A percentile compares a stretch with the other conserved stretches of the same genome.
Conservation (phyloP, 1,139 yeast genomes). For the Saccharomyces hybrid region DNA sequence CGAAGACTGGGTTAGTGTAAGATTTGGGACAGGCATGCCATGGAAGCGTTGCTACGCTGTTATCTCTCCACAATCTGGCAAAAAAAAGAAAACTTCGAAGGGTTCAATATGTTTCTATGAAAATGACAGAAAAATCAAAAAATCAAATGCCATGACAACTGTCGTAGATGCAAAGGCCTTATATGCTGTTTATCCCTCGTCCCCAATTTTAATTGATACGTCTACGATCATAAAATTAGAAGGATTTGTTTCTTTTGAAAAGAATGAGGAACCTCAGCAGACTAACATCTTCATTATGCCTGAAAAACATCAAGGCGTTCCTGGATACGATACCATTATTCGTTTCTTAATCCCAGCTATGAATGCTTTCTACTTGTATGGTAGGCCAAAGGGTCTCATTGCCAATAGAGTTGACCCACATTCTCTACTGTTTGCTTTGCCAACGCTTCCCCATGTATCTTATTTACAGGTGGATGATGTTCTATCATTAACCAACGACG, state of each 20-base stretch:
- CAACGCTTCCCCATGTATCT: constrained; percentile 80
- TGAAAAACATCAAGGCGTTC: constrained; percentile 83
- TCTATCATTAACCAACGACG: too few relatives aligned
- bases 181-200: constrained; percentile 88
- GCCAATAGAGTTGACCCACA: constrained; percentile 81
- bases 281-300: constrained; percentile 88
- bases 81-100: constrained; percentile 40
- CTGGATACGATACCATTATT: constrained; percentile 87
- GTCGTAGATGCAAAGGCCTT: constrained; percentile 63
- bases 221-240: constrained; percentile 84
- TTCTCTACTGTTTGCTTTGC: constrained; percentile 83
- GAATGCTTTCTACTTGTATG: constrained; percentile 81
- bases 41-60: constrained; percentile 94
- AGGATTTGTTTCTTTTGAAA: constrained; percentile 60
- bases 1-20: constrained; percentile 90
- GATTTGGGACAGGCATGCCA: constrained; percentile 98
- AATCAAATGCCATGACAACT: constrained; percentile 71
- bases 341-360: constrained; percentile 76
- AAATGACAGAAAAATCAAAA: constrained; percentile 52
- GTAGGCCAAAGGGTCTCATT: constrained; percentile 80
- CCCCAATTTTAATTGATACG: constrained; percentile 69
- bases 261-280: constrained; percentile 54
- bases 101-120: constrained; percentile 56
- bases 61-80: constrained; percentile 56
- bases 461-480: constrained; percentile 59